Evolutionary conservation across 1,284 basidiomycete species (phyloP), one percentile per base, ranked within the genome.

Genomic region (Trametes hirsuta): DNA sequence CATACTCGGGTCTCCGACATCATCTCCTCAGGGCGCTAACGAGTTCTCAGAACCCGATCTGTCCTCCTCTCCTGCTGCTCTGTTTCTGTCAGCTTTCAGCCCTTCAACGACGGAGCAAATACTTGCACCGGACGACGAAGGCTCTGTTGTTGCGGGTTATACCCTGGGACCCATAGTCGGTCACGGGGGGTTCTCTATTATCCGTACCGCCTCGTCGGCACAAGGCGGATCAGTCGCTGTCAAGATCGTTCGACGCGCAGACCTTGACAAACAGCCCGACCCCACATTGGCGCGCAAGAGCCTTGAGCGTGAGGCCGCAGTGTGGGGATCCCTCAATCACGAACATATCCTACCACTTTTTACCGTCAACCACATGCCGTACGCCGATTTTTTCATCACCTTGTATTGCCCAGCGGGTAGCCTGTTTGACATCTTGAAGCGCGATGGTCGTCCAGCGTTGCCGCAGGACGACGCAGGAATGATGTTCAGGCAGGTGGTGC

Each of bases 401-500:
- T 85, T 94, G 4, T 86, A 84, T 65, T 92, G 94, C 67, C 88
- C 92, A 14, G 91, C 91, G 14, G 95, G 95, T 8, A 92, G 90
- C 4, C 81, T 98, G 47, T 89, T 92, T 68, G 91, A 96, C 71
- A 91, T 95, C 54, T 80, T 97, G 61, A 85, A 87, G 70, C 79
- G 88, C 50, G 87, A 87, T 60, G 91, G 88, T 4, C 73, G 73
- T 1, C 88, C 87, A 5, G 85, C 81, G 53, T 72, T 89, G 34
- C 82, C 82, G 24, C 86, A 85, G 65, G 91, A 93, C 67, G 93
- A 93, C 59, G 92, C 88, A 0, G 88, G 93, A 53, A 91, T 89
- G 78, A 90, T 95, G 82, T 96, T 98, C 73, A 84, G 90, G 49
- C 95, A 97, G 75, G 86, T 98, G 58, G 93, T 95, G 36, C 82